Base-by-base conservation (phyloP, 768 basidiomycete species). In the Boletus rufocinnamomeus region DNA sequence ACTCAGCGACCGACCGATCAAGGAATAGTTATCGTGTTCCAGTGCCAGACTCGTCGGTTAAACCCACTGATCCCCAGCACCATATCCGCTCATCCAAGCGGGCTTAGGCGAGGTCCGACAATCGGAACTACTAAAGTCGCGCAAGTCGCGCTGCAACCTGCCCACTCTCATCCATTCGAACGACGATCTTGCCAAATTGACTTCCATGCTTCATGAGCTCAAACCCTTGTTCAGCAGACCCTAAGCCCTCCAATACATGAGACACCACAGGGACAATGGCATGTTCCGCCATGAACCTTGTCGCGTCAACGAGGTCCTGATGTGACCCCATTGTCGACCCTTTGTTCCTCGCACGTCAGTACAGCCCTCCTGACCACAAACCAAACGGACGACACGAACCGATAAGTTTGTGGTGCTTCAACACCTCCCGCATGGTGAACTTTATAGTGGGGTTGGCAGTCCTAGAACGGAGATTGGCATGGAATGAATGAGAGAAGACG, bases 281-380 rank as follows among this genome's bases (percentile, higher is more conserved):
- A 61, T 92, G 85, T 66, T 85, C 71, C 4, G 77, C 73, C 25
- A 93, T 71, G 73, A 95, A 93, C 16, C 74, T 70, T 1, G 90
- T 91, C 23, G 90, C 91, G 34, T 85, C 84, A 52, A 80, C 70
- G 57, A 94, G 78, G 73, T 94, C 91, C 54, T 83, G 78, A 63
- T 80, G 83, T 9, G 91, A 92, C 19, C 91, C 92, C 91, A 94
- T 91, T 28, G 87, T 91, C 2, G 89, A 89, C 37, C 91, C 91
- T 91, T 57, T 51, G 43, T 59, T 59, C 57, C 52, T 58, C 5
- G 54, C 55, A 62, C 56, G 44, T 70, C 53, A 69, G 30, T 27
- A 52, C n/a, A 32, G 11, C 45, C 44, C 30, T 56, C 35, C 13
- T 50, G 48, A 54, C 50, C 40, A 52, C 25, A 38, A 48, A 56